Conservation (phyloP, 1,284 basidiomycete genomes). For the Ceratobasidium sp. region DNA sequence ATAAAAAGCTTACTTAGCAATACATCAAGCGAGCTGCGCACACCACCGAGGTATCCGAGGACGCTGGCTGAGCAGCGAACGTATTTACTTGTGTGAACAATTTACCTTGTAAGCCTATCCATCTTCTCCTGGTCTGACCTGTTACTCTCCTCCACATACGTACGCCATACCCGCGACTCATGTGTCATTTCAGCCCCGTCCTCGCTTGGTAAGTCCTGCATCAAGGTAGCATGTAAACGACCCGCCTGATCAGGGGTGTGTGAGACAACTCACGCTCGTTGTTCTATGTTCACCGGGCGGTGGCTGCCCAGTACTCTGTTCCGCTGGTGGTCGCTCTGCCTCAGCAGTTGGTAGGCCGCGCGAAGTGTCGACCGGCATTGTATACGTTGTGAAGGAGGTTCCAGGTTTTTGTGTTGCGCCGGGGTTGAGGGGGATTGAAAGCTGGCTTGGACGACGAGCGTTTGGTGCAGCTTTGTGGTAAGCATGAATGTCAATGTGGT, state of each 20-base stretch:
- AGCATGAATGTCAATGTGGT: too few species aligned
- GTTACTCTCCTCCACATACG: conserved; percentile 2
- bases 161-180: conserved; percentile 2
- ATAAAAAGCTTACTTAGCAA: background rate
- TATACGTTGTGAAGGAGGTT: too few species aligned
- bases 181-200: background rate
- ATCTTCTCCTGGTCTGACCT: background rate
- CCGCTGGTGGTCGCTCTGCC: background rate
- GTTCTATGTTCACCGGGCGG: background rate
- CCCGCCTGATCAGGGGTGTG: background rate
- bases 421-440: too few species aligned
- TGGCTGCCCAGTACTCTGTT: background rate
- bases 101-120: background rate
- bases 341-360: background rate
- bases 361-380: too few species aligned
- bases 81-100: background rate
- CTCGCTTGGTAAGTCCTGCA: background rate
- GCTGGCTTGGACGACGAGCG: too few species aligned
- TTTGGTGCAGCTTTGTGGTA: too few species aligned
- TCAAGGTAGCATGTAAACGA: background rate
- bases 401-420: too few species aligned
- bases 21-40: background rate
- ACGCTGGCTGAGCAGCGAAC: background rate
- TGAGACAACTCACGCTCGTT: background rate
- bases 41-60: too few species aligned